These are phyloP conservation scores for Fusarium mangiferae DNA, from an alignment of 2,329 filamentous ascomycete genomes.

Conservation along the genomic window DNA sequence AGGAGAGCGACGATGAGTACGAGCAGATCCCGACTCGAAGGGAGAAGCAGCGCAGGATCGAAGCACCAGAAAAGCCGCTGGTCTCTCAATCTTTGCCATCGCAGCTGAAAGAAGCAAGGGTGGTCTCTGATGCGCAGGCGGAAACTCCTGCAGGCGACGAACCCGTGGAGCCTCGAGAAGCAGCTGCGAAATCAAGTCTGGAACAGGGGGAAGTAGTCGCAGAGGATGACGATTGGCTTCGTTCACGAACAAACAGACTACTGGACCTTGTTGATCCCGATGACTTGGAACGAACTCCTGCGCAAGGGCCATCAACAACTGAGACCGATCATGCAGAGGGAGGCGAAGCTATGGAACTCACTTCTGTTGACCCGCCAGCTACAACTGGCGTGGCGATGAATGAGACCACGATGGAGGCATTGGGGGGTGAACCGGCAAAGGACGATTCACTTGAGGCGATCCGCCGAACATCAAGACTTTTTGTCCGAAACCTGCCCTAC, in stretches of 20 bases:
- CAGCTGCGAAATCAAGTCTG: conserved; percentile 27
- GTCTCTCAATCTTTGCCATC: conserved; percentile 28
- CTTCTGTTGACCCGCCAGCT: conserved; percentile 22
- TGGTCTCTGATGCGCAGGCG: conserved; percentile 13
- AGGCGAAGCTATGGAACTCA: conserved; percentile 26
- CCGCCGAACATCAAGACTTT: conserved; percentile 79
- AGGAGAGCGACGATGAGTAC: conserved; percentile 80
- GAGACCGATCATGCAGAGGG: conserved; percentile 31
- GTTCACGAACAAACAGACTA: conserved; percentile 86
- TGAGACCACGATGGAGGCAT: conserved; percentile 42
- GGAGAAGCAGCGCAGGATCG: conserved; percentile 55
- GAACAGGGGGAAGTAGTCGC: conserved; percentile 54
- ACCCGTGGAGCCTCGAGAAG: conserved; percentile 38
- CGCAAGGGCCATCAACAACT: conserved; percentile 26
- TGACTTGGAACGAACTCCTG: conserved; percentile 52
- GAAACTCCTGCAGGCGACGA: conserved; percentile 27
- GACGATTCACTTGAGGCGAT: conserved; percentile 58
- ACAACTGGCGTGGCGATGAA: conserved; percentile 33
- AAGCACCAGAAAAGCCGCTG: conserved; percentile 41
- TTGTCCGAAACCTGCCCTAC: conserved; percentile 90
- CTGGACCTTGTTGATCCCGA: conserved; percentile 86
- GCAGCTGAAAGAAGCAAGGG: conserved; percentile 33
- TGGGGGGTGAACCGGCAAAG: conserved; percentile 43
- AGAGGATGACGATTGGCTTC: conserved; percentile 90
- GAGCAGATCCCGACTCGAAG: conserved; percentile 70